Evolutionary conservation across 345 rosid species (phyloP), one percentile per base, ranked within the genome.

Genomic region (Corchorus olitorius): DNA sequence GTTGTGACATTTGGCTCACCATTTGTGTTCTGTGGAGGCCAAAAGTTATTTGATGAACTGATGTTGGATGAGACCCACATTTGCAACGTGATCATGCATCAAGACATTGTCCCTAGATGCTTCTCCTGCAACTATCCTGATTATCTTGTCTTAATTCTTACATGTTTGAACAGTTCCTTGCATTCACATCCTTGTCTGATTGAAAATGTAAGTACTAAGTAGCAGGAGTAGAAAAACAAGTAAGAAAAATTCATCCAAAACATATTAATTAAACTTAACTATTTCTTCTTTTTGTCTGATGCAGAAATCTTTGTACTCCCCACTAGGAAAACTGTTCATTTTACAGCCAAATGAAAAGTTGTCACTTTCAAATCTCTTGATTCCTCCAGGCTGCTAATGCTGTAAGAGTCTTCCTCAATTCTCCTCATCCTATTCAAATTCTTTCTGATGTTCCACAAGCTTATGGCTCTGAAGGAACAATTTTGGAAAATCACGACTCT

Each of bases 31-130:
- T 91, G 98, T 55, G 96, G 96, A 12, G 96, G 98, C 73, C 86
- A 89, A 45, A 89, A 84, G 84, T 62, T 94, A 75, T 83, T 94
- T 22, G 76, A 76, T 5, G 80, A 86, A 70, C 78, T 94, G 72
- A 96, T 96, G 33, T 77, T 94, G 84, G 96, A 91, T 53, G 97
- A 94, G 58, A 78, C 77, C 80, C 90, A 89, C 70, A 79, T 89
- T 41, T 91, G 84, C 4, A 82, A 83, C 66, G 92, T 94, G 65
- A 84, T 92, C 81, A 91, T 92, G 98, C 98, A 94, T 50, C 83
- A 97, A 76, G 98, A 94, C 77, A 94, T 92, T 7, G 98, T 94
- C 45, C 98, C 98, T 20, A 83, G 97, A 87, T 96, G 97, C 48
- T 94, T 94, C 88, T 88, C 98, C 61, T 94, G 98, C 88, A 91